Evolutionary conservation across 768 basidiomycete species (phyloP).

Genomic region (Lenzites betulinus): DNA sequence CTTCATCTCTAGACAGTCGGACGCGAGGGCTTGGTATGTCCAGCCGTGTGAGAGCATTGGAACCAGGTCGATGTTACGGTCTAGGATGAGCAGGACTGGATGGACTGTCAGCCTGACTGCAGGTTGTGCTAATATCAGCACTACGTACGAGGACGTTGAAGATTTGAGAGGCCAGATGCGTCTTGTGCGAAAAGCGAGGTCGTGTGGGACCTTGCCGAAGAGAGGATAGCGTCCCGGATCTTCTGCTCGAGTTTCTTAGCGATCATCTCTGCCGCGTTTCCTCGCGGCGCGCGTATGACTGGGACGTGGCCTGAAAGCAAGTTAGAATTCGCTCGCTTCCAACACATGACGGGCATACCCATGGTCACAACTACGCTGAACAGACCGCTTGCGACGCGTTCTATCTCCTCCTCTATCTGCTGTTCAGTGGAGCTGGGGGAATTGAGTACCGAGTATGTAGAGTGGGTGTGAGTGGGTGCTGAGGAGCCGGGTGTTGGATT

Average conservation of each 20-base stretch:
- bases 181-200: constrained; percentile 78
- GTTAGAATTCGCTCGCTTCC: neutral
- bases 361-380: constrained; percentile 90
- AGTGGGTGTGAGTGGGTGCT: constrained; percentile 39
- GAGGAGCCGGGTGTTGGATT: constrained; percentile 39
- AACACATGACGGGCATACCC: constrained; percentile 49
- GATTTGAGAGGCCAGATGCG: constrained; percentile 76
- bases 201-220: constrained; percentile 61
- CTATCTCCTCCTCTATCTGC: constrained; percentile 91
- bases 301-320: constrained; percentile 77
- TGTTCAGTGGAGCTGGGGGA: constrained; percentile 88
- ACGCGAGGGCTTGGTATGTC: constrained; percentile 98
- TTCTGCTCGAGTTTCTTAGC: constrained; percentile 93
- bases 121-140: neutral
- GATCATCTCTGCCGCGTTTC: constrained; percentile 99
- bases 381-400: constrained; percentile 85
- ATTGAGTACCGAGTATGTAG: constrained; percentile 87
- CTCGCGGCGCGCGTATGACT: constrained; percentile 90
- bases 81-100: constrained; percentile 88
- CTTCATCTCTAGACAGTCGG: constrained; percentile 96
- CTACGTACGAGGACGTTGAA: constrained; percentile 82
- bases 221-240: constrained; percentile 82
- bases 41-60: constrained; percentile 95
- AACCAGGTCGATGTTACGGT: constrained; percentile 92
- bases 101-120: constrained; percentile 11